A percentile compares a stretch with the other conserved stretches of the same genome.
Evolutionary conservation across 2,329 filamentous ascomycete genomes (phyloP).

Genomic region (Trichoderma aggressivum): DNA sequence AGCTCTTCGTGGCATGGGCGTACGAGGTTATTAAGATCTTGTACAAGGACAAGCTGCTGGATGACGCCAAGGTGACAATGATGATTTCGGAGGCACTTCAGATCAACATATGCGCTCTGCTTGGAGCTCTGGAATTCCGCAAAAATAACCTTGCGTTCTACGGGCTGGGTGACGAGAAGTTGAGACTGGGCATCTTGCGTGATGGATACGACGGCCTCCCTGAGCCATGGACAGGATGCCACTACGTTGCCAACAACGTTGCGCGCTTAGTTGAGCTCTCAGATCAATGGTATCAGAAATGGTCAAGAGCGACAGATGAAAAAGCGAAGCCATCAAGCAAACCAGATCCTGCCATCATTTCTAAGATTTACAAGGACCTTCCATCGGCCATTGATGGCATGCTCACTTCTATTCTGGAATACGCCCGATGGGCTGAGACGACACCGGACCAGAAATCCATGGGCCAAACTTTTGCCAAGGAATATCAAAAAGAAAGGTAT

Average conservation of each 20-base stretch:
- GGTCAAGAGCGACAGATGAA: slow-evolving; percentile 39
- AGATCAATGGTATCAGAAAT: slow-evolving; percentile 52
- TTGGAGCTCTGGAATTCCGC: slow-evolving; percentile 67
- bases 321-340: slow-evolving; percentile 32
- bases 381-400: slow-evolving; percentile 54
- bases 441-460: slow-evolving; percentile 43
- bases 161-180: slow-evolving; percentile 64
- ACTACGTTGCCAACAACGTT: slow-evolving; percentile 58
- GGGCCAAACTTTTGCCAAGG: slow-evolving; percentile 45
- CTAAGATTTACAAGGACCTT: slow-evolving; percentile 46
- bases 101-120: slow-evolving; percentile 56
- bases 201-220: slow-evolving; percentile 66
- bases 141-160: slow-evolving; percentile 66
- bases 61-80: slow-evolving; percentile 52
- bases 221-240: slow-evolving; percentile 81
- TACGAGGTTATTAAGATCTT: slow-evolving; percentile 72
- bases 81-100: slow-evolving; percentile 65
- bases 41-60: slow-evolving; percentile 58
- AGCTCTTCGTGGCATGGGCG: slow-evolving; percentile 75
- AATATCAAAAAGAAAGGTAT: slow-evolving; percentile 50
- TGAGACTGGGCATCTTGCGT: slow-evolving; percentile 62
- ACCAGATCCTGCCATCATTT: slow-evolving; percentile 41
- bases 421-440: slow-evolving; percentile 47
- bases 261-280: slow-evolving; percentile 59
- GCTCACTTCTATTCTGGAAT: slow-evolving; percentile 52